phyloP scores from a whole-genome alignment of 148 eudicot species.

The Heliamphora exappendiculata region DNA sequence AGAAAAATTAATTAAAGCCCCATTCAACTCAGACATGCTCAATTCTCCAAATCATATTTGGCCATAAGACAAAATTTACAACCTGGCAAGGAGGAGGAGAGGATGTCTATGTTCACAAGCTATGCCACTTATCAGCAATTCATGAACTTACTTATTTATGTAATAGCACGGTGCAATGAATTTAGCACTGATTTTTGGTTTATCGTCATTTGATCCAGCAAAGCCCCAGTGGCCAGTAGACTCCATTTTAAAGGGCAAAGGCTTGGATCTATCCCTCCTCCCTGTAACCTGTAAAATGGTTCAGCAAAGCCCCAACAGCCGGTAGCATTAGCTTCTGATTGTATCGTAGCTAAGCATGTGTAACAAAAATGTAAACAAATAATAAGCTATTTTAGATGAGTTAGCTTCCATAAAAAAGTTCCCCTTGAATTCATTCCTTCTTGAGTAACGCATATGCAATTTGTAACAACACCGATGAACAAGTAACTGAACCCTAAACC shows the following conservation, averaged over 20 bases:
- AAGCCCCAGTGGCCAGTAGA: slow-evolving; percentile 83
- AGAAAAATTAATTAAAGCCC: not conserved
- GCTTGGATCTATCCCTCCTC: slow-evolving; percentile 96
- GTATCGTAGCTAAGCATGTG: not conserved
- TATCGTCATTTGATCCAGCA: slow-evolving; percentile 76
- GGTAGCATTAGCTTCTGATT: slow-evolving; percentile 4
- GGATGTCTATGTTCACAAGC: no score
- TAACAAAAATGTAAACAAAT: slow-evolving; percentile 4
- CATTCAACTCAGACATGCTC: not conserved
- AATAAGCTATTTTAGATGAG: not conserved
- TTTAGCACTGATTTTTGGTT: slow-evolving; percentile 76
- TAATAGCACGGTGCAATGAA: slow-evolving; percentile 92
- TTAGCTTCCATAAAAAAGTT: not conserved
- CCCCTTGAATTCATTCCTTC: not conserved
- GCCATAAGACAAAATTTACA: not conserved
- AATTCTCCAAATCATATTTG: not conserved
- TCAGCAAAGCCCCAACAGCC: not conserved
- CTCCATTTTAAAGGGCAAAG: slow-evolving; percentile 87
- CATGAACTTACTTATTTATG: slow-evolving; percentile 67
- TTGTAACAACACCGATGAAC: not conserved
- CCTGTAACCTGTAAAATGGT: slow-evolving; percentile 71
- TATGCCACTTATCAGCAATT: not conserved
- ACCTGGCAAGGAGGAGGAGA: not conserved
- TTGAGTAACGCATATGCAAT: not conserved
- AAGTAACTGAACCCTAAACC: not conserved